Evolutionary conservation across 768 basidiomycete genomes (phyloP), one percentile per base, ranked within the genome.

Genomic region (Mycena kentingensis): DNA sequence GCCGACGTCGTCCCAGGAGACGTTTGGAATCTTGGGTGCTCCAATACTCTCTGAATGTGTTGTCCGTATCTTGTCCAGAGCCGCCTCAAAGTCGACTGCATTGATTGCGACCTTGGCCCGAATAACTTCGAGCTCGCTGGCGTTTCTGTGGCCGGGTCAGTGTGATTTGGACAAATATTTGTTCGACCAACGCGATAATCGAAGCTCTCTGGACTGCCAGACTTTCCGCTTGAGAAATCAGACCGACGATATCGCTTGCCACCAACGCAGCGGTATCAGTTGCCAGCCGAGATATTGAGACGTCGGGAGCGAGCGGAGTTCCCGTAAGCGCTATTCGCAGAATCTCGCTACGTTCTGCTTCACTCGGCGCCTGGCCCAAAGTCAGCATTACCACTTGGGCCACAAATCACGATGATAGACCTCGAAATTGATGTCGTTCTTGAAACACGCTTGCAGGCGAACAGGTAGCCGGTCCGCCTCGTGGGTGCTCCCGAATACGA

Each of bases 1-100:
- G 24, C 97, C 97, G 12, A 99, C 88, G 66, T 99, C 97, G 67
- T 98, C 93, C 97, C 97, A 99, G 0, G 88, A 81, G 1, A 99
- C 94, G 57, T 79, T 88, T 1, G 97, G 97, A 29, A 99, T 99
- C 60, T 89, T 94, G 0, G 97, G 97, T 22, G 93, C 93, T n/a
- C 95, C 96, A 54, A 98, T 96, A 63, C 81, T 92, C 65, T 94
- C 91, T 7, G 91, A 88, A 68, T 95, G 95, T 0, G 88, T 80
- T 10, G 80, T 72, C 48, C 93, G 77, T 12, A 89, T 88, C 54
- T 84, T 80, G 12, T 77, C 75, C 18, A 98, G 75, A 0, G 92
- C 93, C 15, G 60, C 51, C 3, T 87, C 80, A 61, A 98, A 87
- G 64, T 98, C 93, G 35, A 74, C 74, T 0, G 77, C 75, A 18